Percentiles rank a stretch among this genome's conserved stretches.
Evolutionary conservation across 169 alveolate genomes (phyloP).

Genomic region (Cryptosporidium sp.): DNA sequence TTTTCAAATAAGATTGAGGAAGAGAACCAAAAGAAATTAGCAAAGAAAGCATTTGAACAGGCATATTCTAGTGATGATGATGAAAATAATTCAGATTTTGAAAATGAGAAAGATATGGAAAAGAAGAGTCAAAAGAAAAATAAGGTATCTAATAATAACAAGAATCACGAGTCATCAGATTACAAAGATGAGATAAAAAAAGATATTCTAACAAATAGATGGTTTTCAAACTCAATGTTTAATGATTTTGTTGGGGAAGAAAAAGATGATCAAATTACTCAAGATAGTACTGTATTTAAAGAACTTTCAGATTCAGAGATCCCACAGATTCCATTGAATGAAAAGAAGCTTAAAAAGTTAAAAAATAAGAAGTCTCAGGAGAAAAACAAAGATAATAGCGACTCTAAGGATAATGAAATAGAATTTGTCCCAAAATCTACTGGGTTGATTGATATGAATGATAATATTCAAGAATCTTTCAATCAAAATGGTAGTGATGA

Average conservation of each 20-base stretch:
- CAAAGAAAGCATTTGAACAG: conserved; percentile 77
- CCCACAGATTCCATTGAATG: conserved; percentile 64
- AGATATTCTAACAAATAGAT: conserved; percentile 49
- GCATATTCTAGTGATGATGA: conserved; percentile 79
- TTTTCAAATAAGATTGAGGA: conserved; percentile 78
- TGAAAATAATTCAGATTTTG: not conserved
- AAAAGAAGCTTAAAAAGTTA: conserved; percentile 75
- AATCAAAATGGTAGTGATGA: not conserved
- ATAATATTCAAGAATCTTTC: not conserved
- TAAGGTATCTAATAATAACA: not conserved
- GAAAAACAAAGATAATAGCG: conserved; percentile 20
- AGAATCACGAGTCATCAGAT: not conserved
- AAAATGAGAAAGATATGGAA: not conserved
- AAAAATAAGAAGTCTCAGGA: conserved; percentile 49
- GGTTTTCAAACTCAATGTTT: conserved; percentile 72
- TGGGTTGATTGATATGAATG: not conserved
- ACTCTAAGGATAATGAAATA: conserved; percentile 67
- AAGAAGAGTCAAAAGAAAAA: conserved; percentile 28
- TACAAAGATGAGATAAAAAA: conserved; percentile 41
- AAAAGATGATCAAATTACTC: not conserved
- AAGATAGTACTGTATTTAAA: not conserved
- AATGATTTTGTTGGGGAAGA: conserved; percentile 41
- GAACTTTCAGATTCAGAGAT: conserved; percentile 74
- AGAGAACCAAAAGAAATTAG: conserved; percentile 76
- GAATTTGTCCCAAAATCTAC: conserved; percentile 77